phyloP scores from a whole-genome alignment of 2,329 filamentous ascomycete species.

The Talaromyces sp. region DNA sequence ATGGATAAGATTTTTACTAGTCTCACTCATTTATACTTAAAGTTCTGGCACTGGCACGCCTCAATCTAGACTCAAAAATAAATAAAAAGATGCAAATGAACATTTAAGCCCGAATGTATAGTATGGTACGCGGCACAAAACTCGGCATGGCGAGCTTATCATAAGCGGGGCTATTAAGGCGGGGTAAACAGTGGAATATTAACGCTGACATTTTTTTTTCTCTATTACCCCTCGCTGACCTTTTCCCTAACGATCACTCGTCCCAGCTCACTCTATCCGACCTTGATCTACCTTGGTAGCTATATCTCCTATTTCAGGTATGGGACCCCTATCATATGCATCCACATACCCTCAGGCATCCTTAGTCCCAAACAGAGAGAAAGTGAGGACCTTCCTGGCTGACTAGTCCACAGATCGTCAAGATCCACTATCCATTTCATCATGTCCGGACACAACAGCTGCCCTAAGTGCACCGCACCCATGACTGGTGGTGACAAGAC shows the following conservation, averaged over 20 bases:
- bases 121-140: too few relatives aligned
- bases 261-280: background rate
- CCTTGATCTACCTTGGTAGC: conserved; percentile 2
- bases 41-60: too few relatives aligned
- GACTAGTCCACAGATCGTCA: background rate
- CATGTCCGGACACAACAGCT: conserved; percentile 26
- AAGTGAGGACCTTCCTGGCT: background rate
- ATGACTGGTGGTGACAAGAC: conserved; percentile 18
- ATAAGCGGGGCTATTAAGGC: conserved; percentile 9
- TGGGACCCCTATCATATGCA: background rate
- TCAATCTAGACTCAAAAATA: too few relatives aligned
- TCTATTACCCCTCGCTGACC: conserved; percentile 13
- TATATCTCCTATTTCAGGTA: conserved; percentile 1
- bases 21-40: too few relatives aligned
- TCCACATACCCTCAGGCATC: too few relatives aligned
- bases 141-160: background rate
- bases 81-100: too few relatives aligned
- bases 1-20: background rate
- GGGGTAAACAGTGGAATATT: conserved; percentile 15
- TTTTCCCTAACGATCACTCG: conserved; percentile 16
- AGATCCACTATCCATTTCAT: background rate
- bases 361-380: too few relatives aligned
- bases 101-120: too few relatives aligned
- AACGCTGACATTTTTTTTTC: conserved; percentile 1
- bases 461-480: conserved; percentile 26